These are phyloP conservation scores for Plasmodium billcollinsi DNA, from an alignment of 169 alveolate genomes.

Conservation along the genomic window DNA sequence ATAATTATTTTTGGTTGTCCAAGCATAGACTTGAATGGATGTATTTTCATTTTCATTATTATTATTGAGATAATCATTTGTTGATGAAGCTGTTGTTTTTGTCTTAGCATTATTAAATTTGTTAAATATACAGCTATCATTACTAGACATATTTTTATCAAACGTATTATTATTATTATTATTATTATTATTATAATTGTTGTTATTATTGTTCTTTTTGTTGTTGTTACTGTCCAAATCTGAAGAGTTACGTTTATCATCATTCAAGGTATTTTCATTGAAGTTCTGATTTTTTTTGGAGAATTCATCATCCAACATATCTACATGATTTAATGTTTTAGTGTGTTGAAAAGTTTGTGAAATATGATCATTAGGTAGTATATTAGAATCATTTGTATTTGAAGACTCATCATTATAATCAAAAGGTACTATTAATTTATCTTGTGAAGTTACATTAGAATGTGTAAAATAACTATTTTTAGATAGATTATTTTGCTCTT, in stretches of 20 bases:
- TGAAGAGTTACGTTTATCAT: not conserved
- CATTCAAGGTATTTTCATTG: conserved; percentile 2
- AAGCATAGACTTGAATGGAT: conserved; percentile 80
- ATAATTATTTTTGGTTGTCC: conserved; percentile 84
- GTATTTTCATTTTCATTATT: not conserved
- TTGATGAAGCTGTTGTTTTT: not conserved
- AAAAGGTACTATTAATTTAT: not conserved
- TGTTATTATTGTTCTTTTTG: not conserved
- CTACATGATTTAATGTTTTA: not conserved
- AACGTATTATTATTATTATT: not conserved
- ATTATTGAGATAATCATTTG: not conserved
- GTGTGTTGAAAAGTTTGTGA: not conserved
- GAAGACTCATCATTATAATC: not conserved
- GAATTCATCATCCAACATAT: not conserved
- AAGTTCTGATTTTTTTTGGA: conserved; percentile 2
- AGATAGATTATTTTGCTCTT: too few species aligned
- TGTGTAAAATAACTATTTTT: too few species aligned
- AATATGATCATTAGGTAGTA: not conserved
- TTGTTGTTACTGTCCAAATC: not conserved
- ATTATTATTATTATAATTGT: not conserved
- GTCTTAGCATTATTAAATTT: too few species aligned
- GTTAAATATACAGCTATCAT: too few species aligned
- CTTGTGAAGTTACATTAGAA: not conserved
- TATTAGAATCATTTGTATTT: not conserved
- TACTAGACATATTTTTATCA: too few species aligned